Evolutionary conservation across 768 basidiomycete genomes (phyloP).

Genomic region (Epithele typhae): DNA sequence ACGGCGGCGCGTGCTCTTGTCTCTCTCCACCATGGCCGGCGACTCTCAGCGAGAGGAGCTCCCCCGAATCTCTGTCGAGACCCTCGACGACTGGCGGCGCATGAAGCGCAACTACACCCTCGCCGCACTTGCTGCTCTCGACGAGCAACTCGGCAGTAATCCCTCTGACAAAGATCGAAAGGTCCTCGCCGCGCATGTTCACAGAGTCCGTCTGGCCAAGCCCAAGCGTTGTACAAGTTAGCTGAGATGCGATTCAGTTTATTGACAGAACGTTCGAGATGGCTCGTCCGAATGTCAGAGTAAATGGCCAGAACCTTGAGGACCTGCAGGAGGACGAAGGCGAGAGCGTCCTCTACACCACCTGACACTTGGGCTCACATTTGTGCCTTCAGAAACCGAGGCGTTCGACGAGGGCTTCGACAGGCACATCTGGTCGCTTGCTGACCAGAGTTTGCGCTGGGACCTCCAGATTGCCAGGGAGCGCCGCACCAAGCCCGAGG

Average conservation of each 20-base stretch:
- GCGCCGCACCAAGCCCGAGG: slow-evolving; percentile 56
- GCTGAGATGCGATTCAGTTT: slow-evolving; percentile 36
- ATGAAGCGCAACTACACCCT: slow-evolving; percentile 50
- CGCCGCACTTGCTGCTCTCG: slow-evolving; percentile 42
- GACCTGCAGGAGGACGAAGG: slow-evolving; percentile 52
- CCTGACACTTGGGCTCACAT: background rate
- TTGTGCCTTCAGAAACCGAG: slow-evolving; percentile 35
- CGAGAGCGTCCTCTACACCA: slow-evolving; percentile 3
- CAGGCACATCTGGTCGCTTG: slow-evolving; percentile 74
- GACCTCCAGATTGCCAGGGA: slow-evolving; percentile 67
- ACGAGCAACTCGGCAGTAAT: slow-evolving; percentile 40
- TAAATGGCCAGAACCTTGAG: slow-evolving; percentile 77
- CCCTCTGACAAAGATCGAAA: slow-evolving; percentile 39
- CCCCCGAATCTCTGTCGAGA: slow-evolving; percentile 58
- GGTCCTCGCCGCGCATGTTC: slow-evolving; percentile 43
- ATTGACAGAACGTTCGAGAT: slow-evolving; percentile 58
- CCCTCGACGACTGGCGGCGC: slow-evolving; percentile 61
- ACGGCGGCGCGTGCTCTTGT: background rate
- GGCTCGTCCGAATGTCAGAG: slow-evolving; percentile 66
- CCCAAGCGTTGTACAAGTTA: background rate
- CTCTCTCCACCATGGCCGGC: slow-evolving; percentile 12
- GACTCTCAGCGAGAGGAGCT: slow-evolving; percentile 38
- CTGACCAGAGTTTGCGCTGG: slow-evolving; percentile 70
- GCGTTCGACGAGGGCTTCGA: slow-evolving; percentile 87
- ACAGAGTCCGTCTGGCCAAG: slow-evolving; percentile 38